Percentiles rank a stretch among this genome's conserved stretches.
phyloP scores from a whole-genome alignment of 768 basidiomycete species.

The Kwoniella sp. region DNA sequence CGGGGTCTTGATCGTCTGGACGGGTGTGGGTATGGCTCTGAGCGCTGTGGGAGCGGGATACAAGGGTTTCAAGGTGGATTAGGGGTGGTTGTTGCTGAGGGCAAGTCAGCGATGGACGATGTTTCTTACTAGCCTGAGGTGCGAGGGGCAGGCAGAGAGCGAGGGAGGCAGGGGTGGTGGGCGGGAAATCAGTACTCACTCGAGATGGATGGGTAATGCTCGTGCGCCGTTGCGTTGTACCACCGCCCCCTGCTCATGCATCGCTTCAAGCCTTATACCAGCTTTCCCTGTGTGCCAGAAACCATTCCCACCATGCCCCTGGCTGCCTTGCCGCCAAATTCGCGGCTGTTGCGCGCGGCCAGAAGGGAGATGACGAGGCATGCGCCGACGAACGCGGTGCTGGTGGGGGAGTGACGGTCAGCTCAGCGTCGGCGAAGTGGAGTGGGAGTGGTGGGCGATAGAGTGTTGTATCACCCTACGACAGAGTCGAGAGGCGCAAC shows the following conservation, averaged over 20 bases:
- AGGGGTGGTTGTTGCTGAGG: no score
- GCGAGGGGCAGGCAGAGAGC: no score
- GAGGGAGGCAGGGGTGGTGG: no score
- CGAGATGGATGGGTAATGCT: no score
- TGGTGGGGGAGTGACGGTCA: no score
- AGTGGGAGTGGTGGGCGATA: neutral
- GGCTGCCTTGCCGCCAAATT: slow-evolving; percentile 34
- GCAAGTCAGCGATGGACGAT: no score
- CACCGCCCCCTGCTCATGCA: no score
- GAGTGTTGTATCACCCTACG: neutral
- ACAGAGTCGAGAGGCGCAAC: slow-evolving; percentile 4
- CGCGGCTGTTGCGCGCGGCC: slow-evolving; percentile 34
- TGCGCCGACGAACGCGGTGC: slow-evolving; percentile 48
- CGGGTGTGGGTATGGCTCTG: slow-evolving; percentile 15
- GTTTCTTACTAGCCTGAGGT: neutral
- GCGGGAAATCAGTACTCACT: no score
- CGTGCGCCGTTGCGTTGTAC: no score
- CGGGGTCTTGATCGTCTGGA: slow-evolving; percentile 28
- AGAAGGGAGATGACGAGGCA: slow-evolving; percentile 48
- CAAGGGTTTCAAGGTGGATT: slow-evolving; percentile 27
- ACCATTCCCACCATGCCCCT: slow-evolving; percentile 32
- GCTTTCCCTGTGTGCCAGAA: slow-evolving; percentile 28
- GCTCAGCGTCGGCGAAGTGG: neutral
- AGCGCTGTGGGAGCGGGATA: slow-evolving; percentile 29
- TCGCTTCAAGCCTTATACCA: slow-evolving; percentile 23